Evolutionary conservation across 352 stramenopile genomes (phyloP).

Genomic region (Phytophthora megakarya): DNA sequence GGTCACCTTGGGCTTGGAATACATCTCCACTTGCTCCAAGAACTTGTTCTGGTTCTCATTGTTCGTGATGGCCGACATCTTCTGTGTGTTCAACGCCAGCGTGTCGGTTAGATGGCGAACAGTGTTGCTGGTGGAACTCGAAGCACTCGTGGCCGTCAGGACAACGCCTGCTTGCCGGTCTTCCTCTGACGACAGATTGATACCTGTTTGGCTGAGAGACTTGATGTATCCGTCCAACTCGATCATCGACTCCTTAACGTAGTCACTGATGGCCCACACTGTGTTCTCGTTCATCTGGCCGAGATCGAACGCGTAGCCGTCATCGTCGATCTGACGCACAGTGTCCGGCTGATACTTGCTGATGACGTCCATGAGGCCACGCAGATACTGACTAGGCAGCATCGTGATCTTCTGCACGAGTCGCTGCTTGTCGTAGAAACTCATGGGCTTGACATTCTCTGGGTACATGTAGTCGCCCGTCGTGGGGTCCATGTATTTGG

Average conservation of each 20-base stretch:
- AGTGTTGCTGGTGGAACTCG: background rate
- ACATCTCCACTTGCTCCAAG: constrained; percentile 88
- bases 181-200: constrained; percentile 35
- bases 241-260: constrained; percentile 87
- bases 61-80: constrained; percentile 70
- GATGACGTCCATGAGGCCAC: constrained; percentile 87
- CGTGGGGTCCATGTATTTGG: constrained; percentile 65
- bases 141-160: constrained; percentile 20
- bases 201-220: constrained; percentile 54
- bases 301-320: constrained; percentile 87
- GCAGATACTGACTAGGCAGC: constrained; percentile 82
- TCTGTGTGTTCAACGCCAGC: constrained; percentile 59
- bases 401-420: constrained; percentile 89
- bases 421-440: constrained; percentile 81
- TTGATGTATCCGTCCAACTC: constrained; percentile 87
- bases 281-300: constrained; percentile 91
- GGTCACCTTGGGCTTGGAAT: constrained; percentile 86
- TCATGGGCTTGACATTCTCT: constrained; percentile 85
- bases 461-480: constrained; percentile 89
- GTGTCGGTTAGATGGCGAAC: constrained; percentile 41
- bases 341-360: constrained; percentile 89
- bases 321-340: constrained; percentile 85
- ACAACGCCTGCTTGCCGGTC: constrained; percentile 25
- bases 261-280: constrained; percentile 87
- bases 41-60: constrained; percentile 89